Conservation (phyloP, 2,329 filamentous ascomycete genomes). For the Tolypocladium pustulatum region DNA sequence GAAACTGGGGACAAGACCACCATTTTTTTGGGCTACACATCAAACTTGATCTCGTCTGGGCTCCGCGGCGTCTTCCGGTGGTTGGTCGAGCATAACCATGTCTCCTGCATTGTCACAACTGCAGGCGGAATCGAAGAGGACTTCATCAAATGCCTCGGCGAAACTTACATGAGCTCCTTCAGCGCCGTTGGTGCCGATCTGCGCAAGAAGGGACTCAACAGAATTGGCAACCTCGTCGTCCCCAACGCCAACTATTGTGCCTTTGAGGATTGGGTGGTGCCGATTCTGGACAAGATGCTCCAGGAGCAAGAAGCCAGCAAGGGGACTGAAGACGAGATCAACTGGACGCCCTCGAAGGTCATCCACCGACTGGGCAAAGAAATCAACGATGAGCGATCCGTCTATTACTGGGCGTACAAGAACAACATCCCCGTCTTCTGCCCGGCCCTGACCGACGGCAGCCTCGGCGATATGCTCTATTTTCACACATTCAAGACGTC, state of each 20-base stretch:
- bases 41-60: slow-evolving; percentile 93
- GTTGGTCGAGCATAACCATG: slow-evolving; percentile 83
- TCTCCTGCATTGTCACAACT: slow-evolving; percentile 89
- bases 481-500: slow-evolving; percentile 94
- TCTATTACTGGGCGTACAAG: slow-evolving; percentile 96
- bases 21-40: slow-evolving; percentile 95
- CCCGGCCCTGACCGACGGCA: slow-evolving; percentile 89
- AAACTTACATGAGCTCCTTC: slow-evolving; percentile 89
- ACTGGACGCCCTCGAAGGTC: slow-evolving; percentile 91
- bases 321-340: slow-evolving; percentile 55
- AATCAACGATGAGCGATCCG: slow-evolving; percentile 83
- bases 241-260: slow-evolving; percentile 93
- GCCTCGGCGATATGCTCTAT: slow-evolving; percentile 94
- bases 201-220: slow-evolving; percentile 78
- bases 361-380: slow-evolving; percentile 85
- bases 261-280: slow-evolving; percentile 96
- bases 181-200: slow-evolving; percentile 64
- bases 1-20: slow-evolving; percentile 74
- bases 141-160: slow-evolving; percentile 93
- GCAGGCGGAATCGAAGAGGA: slow-evolving; percentile 95
- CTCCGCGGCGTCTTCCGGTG: slow-evolving; percentile 85
- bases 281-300: slow-evolving; percentile 89
- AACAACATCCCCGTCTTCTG: slow-evolving; percentile 97
- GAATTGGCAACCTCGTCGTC: slow-evolving; percentile 91
- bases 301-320: slow-evolving; percentile 81